Evolutionary conservation across 495 filamentous ascomycete species (phyloP).

Genomic region (Chlorociboria aeruginascens): DNA sequence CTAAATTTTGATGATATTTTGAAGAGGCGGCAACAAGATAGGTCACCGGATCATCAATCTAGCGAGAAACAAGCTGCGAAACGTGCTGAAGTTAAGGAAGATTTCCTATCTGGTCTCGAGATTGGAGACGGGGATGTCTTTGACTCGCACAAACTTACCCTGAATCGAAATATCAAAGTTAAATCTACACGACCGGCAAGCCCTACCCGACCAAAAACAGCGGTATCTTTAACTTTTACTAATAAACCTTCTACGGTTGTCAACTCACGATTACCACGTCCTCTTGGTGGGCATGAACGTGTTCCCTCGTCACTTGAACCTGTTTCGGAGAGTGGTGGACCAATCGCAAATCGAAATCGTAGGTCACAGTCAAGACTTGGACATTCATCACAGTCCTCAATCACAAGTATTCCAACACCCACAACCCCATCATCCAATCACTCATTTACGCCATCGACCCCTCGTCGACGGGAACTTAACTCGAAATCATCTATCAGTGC

Average conservation of each 20-base stretch:
- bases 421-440: slow-evolving; percentile 39
- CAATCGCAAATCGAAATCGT: slow-evolving; percentile 38
- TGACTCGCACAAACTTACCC: slow-evolving; percentile 60
- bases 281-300: slow-evolving; percentile 47
- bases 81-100: slow-evolving; percentile 47
- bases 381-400: slow-evolving; percentile 53
- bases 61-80: slow-evolving; percentile 21
- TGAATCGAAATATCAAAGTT: slow-evolving; percentile 91
- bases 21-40: slow-evolving; percentile 50
- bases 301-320: slow-evolving; percentile 77
- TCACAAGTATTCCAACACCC: slow-evolving; percentile 45
- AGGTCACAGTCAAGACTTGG: slow-evolving; percentile 52
- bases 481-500: slow-evolving; percentile 42
- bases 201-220: slow-evolving; percentile 53
- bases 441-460: slow-evolving; percentile 36
- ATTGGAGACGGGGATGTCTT: slow-evolving; percentile 76
- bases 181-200: slow-evolving; percentile 56
- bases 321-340: slow-evolving; percentile 80
- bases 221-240: slow-evolving; percentile 83
- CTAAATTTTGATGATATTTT: slow-evolving; percentile 69
- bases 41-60: slow-evolving; percentile 29
- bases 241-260: slow-evolving; percentile 43
- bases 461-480: slow-evolving; percentile 45
- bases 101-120: slow-evolving; percentile 80
- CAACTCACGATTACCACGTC: slow-evolving; percentile 45